phyloP scores from a whole-genome alignment of 2,329 filamentous ascomycete genomes.

The Alternaria triticimaculans region DNA sequence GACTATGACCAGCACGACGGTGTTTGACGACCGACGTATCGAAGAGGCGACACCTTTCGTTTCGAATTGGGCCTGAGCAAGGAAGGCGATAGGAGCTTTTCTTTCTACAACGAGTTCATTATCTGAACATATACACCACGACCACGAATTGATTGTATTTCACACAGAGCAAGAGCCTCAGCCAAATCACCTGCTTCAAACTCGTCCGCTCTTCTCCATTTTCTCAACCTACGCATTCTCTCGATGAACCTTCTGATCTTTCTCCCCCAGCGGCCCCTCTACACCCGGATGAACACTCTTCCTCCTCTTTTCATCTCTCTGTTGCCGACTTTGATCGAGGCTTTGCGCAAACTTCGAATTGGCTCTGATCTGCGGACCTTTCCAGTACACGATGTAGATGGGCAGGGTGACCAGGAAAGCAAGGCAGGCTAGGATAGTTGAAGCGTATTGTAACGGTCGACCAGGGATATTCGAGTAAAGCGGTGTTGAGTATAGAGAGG shows the following conservation, averaged over 20 bases:
- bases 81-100: too few relatives aligned
- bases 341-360: slow-evolving; percentile 61
- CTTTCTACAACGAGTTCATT: too few relatives aligned
- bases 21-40: too few relatives aligned
- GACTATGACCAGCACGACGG: too few relatives aligned
- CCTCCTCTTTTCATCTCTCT: slow-evolving; percentile 35
- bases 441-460: slow-evolving; percentile 60
- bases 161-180: neutral
- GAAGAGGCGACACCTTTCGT: too few relatives aligned
- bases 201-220: too few relatives aligned
- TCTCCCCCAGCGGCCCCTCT: slow-evolving; percentile 5
- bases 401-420: slow-evolving; percentile 58
- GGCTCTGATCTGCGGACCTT: slow-evolving; percentile 60
- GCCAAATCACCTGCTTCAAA: neutral
- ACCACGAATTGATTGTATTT: too few relatives aligned
- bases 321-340: slow-evolving; percentile 41
- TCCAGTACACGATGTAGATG: slow-evolving; percentile 64
- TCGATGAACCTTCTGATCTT: slow-evolving; percentile 7
- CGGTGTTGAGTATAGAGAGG: slow-evolving; percentile 71
- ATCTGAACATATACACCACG: too few relatives aligned
- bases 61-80: too few relatives aligned
- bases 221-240: slow-evolving; percentile 3
- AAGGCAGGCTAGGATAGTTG: slow-evolving; percentile 60
- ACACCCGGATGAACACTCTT: slow-evolving; percentile 31
- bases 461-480: slow-evolving; percentile 41